Conservation (phyloP, 139 green algal species). For the Micromonas commoda region DNA sequence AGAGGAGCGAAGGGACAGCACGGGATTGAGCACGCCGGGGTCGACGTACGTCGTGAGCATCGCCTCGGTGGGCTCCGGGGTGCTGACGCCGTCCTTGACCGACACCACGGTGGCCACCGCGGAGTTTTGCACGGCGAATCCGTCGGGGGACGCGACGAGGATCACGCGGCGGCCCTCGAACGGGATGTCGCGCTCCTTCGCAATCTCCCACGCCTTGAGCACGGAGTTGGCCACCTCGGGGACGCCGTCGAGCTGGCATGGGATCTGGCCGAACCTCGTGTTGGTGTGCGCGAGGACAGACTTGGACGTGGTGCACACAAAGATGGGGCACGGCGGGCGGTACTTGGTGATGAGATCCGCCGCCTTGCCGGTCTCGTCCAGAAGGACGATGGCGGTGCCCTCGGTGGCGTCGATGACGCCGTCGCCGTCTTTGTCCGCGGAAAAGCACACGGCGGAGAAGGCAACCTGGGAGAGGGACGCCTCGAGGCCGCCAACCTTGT, state of each 20-base stretch:
- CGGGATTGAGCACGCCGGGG: not conserved
- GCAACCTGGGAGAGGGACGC: slow-evolving; percentile 27
- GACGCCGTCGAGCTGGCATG: not conserved
- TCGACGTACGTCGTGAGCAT: not conserved
- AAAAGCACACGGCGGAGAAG: slow-evolving; percentile 39
- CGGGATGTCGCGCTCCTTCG: not conserved
- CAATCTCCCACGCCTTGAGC: not conserved
- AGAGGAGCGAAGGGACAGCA: not conserved
- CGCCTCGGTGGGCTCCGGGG: not conserved
- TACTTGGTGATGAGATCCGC: slow-evolving; percentile 49
- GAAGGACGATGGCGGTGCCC: not conserved
- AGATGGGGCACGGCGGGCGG: slow-evolving; percentile 38
- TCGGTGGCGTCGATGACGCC: slow-evolving; percentile 41
- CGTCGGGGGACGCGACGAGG: not conserved
- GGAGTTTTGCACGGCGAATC: not conserved
- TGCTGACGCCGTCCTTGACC: not conserved
- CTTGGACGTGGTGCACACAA: slow-evolving; percentile 33
- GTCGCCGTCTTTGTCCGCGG: slow-evolving; percentile 41
- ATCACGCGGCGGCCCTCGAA: not conserved
- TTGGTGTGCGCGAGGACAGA: not conserved
- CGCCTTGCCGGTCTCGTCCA: slow-evolving; percentile 28
- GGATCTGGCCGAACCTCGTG: not conserved
- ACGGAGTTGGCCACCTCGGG: not conserved
- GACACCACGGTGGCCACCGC: not conserved
- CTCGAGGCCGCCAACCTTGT: slow-evolving; percentile 49